Evolutionary conservation across 768 basidiomycete species (phyloP), one percentile per base, ranked within the genome.

Genomic region (Hygrophoropsis aurantiaca): DNA sequence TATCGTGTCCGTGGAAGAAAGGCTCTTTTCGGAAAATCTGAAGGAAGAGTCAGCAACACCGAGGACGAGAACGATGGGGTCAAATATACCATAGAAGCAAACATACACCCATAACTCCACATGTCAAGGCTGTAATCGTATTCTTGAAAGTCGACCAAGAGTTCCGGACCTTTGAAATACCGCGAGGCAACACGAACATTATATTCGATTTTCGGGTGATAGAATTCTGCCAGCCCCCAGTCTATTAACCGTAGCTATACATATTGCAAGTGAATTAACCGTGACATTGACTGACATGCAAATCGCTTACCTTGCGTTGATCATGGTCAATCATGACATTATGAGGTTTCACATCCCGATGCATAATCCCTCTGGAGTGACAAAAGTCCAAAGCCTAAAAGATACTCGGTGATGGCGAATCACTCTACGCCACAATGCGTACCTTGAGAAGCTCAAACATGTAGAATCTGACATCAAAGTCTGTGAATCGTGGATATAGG

Each of bases 321-420:
- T 97, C 93, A 64, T 97, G 94, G 68, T 98, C 95, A 68, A 97
- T 97, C 94, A 98, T 97, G 45, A 98, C 93, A 68, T 98, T 98
- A 70, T 97, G 94, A 11, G 95, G 95, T 64, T 98, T 98, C 49
- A 98, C 95, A 65, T 97, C 95, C 57, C 95, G 78, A 66, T 97
- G 94, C 93, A 97, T 97, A 66, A 98, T 97, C 8, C 95, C 95
- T 58, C 94, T 93, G 24, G 95, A 98, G 68, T 98, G 95, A 59
- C 95, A 97, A 66, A 85, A 98, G 69, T 98, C 95, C 63, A 98
- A 74, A 4, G 95, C 95, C 90, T 92, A 49, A 34, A 40, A 37
- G 42, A 43, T 10, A 19, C 46, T 32, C 13, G 27, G 27, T 42
- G 49, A 33, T 11, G 21, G 7, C 19, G 27, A 18, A n/a, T 35